Evolutionary conservation across 2,329 filamentous ascomycete genomes (phyloP).

Genomic region (Ceratocystis alfenasii): DNA sequence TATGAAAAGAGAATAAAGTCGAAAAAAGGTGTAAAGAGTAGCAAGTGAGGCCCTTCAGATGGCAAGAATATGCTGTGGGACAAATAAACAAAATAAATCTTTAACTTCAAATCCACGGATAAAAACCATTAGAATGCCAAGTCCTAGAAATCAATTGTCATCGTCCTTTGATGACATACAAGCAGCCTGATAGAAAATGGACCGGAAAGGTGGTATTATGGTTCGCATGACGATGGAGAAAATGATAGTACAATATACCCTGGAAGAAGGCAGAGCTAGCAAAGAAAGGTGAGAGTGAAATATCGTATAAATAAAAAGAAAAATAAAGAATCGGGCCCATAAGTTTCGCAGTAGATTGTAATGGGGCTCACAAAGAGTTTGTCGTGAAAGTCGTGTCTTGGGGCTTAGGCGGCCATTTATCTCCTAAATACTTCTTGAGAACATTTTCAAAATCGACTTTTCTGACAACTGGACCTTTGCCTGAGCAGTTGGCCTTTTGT

Average conservation of each 20-base stretch:
- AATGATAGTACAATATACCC: neutral
- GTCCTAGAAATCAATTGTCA: no score
- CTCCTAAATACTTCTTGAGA: constrained; percentile 51
- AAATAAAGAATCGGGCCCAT: neutral
- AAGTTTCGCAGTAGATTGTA: neutral
- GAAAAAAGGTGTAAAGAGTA: neutral
- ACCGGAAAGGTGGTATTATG: neutral
- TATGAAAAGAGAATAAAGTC: neutral
- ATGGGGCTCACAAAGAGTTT: neutral
- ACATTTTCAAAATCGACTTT: constrained; percentile 78
- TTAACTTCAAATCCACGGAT: neutral
- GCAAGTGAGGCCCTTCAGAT: neutral
- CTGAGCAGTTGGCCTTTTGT: constrained; percentile 90
- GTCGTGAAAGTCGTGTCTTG: neutral
- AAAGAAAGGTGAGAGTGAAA: neutral
- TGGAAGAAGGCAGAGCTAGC: neutral
- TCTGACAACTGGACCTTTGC: constrained; percentile 77
- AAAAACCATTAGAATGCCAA: neutral
- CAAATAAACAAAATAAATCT: neutral
- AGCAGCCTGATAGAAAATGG: neutral
- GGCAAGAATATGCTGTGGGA: neutral
- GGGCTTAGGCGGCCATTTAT: constrained; percentile 25
- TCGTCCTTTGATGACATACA: no score
- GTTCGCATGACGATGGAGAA: neutral
- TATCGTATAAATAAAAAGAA: neutral